Evolutionary conservation across 805 yeast species (phyloP).

Genomic region (Yarrowia deformans): DNA sequence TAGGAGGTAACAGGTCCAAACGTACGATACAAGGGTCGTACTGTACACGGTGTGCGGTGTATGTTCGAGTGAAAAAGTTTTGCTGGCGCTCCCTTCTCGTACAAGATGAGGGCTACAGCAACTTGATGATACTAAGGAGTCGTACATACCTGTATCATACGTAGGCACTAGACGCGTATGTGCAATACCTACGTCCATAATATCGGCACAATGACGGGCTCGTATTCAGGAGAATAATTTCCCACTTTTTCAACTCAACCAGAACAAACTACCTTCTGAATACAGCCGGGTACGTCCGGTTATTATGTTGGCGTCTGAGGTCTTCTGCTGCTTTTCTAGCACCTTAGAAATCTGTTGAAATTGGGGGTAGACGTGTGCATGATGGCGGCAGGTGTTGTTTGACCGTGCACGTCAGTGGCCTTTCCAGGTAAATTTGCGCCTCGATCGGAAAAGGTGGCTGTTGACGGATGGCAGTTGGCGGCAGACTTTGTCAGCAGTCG

Average conservation of each 20-base stretch:
- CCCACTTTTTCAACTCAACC: neutral
- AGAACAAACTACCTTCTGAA: neutral
- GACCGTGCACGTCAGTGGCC: neutral
- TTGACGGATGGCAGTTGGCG: too few relatives aligned
- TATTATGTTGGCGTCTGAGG: neutral
- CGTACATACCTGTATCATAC: too few relatives aligned
- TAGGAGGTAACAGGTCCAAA: too few relatives aligned
- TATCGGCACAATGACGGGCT: conserved; percentile 9
- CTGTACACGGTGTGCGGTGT: too few relatives aligned
- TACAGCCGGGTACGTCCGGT: neutral
- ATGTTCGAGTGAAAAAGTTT: too few relatives aligned
- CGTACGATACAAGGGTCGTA: too few relatives aligned
- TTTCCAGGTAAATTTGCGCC: too few relatives aligned
- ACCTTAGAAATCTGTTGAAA: neutral
- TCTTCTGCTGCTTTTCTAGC: neutral
- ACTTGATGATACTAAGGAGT: too few relatives aligned
- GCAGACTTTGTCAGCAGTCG: neutral
- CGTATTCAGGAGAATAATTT: conserved; percentile 4
- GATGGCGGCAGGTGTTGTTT: neutral
- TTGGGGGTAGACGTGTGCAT: neutral
- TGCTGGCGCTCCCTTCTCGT: too few relatives aligned
- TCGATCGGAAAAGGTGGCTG: too few relatives aligned
- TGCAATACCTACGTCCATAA: neutral
- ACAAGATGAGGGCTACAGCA: too few relatives aligned
- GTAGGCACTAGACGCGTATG: too few relatives aligned